Conservation (phyloP, 805 yeast species). For the Suhomyces pyralidae region DNA sequence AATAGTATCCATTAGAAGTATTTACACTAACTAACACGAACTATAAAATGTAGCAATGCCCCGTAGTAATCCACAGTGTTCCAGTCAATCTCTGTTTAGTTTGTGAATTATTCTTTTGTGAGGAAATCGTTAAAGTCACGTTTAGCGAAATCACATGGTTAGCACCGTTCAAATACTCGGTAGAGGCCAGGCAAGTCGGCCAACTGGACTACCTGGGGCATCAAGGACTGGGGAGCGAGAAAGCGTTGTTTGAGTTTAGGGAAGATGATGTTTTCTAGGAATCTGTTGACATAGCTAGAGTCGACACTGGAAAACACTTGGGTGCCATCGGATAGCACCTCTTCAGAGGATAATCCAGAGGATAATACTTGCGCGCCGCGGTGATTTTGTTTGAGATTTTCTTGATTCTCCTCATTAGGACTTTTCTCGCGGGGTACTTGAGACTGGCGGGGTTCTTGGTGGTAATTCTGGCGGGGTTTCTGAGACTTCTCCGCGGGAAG, state of each 20-base stretch:
- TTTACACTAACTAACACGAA: too few species aligned
- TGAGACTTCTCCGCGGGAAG: not conserved
- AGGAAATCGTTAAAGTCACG: not conserved
- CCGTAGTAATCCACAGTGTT: too few species aligned
- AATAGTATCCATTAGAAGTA: not conserved
- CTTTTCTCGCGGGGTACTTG: not conserved
- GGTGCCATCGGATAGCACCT: too few species aligned
- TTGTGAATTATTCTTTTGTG: too few species aligned
- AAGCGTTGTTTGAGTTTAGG: slow-evolving; percentile 63
- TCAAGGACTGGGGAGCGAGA: slow-evolving; percentile 56
- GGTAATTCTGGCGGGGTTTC: not conserved
- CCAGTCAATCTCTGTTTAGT: too few species aligned
- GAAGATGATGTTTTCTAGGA: slow-evolving; percentile 63
- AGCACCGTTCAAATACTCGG: slow-evolving; percentile 90
- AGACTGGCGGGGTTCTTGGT: not conserved
- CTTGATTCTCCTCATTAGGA: too few species aligned
- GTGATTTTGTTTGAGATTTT: not conserved
- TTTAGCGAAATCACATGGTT: slow-evolving; percentile 1
- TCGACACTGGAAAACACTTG: too few species aligned
- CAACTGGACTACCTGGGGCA: slow-evolving; percentile 66
- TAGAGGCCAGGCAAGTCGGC: slow-evolving; percentile 92
- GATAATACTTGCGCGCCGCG: too few species aligned
- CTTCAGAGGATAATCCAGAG: too few species aligned
- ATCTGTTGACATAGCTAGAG: too few species aligned
- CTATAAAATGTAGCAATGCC: too few species aligned